Evolutionary conservation across 441 rosid genomes (phyloP).

Genomic region (Euphorbia celastroides): DNA sequence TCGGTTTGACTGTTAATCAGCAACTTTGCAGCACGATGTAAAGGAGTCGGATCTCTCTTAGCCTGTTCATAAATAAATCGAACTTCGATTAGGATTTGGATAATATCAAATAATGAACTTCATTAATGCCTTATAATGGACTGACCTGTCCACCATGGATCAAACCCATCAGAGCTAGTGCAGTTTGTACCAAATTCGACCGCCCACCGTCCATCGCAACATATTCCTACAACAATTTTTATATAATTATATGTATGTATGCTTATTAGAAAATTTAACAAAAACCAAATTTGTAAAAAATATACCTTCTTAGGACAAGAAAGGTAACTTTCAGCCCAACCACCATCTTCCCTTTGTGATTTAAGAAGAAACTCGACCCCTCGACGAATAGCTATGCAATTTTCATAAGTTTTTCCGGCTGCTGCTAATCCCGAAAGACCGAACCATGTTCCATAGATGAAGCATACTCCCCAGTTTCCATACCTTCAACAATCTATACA

Average conservation of each 20-base stretch:
- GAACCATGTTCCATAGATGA: conserved; percentile 40
- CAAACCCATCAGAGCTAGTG: conserved; percentile 39
- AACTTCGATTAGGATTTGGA: too few relatives aligned
- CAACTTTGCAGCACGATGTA: conserved; percentile 43
- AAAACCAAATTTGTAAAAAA: not conserved
- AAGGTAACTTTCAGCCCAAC: conserved; percentile 10
- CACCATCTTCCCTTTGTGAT: conserved; percentile 34
- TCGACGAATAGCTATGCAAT: conserved; percentile 26
- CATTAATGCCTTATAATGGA: too few relatives aligned
- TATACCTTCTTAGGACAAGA: conserved; percentile 36
- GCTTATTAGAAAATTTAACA: too few relatives aligned
- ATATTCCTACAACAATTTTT: conserved; percentile 24
- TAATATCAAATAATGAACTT: too few relatives aligned
- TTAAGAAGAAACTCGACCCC: conserved; percentile 39
- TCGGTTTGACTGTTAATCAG: conserved; percentile 45
- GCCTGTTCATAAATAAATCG: conserved; percentile 5
- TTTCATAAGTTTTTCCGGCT: conserved; percentile 33
- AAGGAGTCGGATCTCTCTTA: conserved; percentile 37
- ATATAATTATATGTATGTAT: not conserved
- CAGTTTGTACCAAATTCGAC: conserved; percentile 40
- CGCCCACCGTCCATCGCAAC: conserved; percentile 34
- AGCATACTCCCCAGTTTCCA: conserved; percentile 54
- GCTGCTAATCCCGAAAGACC: conserved; percentile 39
- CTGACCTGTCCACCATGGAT: conserved; percentile 41
- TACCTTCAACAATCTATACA: conserved; percentile 16